Evolutionary conservation across 1,284 basidiomycete species (phyloP).

Genomic region (Puccinia novopanici): DNA sequence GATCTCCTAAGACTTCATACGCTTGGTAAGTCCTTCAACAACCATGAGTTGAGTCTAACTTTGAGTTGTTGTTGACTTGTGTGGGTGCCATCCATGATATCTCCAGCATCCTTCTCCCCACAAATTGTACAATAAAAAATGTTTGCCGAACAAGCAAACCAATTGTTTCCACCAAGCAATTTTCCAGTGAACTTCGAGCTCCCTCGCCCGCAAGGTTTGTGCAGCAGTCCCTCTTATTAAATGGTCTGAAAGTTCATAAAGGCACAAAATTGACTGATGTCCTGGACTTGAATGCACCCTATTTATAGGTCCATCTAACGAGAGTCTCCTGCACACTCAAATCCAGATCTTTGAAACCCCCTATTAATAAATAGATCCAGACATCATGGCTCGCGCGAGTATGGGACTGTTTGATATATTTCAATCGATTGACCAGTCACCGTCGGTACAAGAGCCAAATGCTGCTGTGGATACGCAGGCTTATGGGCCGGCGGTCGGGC

Average conservation of each 20-base stretch:
- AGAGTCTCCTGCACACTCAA: not conserved
- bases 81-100: not conserved
- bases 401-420: not conserved
- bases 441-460: not conserved
- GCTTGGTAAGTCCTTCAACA: not conserved
- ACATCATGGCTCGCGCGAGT: not conserved
- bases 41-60: not conserved
- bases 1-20: not conserved
- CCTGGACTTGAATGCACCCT: not conserved
- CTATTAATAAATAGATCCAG: no score
- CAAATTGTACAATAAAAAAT: not conserved
- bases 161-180: not conserved
- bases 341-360: no score
- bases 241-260: not conserved
- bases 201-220: not conserved
- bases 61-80: not conserved
- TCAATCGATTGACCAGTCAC: not conserved
- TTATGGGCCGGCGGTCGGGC: not conserved
- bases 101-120: not conserved
- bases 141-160: conserved; percentile 6
- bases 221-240: not conserved
- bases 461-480: not conserved
- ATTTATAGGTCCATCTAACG: not conserved
- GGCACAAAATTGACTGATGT: not conserved
- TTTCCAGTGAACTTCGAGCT: not conserved